These are phyloP conservation scores for Hyaloperonospora arabidopsidis DNA, from an alignment of 352 stramenopile species.

Conservation along the genomic window DNA sequence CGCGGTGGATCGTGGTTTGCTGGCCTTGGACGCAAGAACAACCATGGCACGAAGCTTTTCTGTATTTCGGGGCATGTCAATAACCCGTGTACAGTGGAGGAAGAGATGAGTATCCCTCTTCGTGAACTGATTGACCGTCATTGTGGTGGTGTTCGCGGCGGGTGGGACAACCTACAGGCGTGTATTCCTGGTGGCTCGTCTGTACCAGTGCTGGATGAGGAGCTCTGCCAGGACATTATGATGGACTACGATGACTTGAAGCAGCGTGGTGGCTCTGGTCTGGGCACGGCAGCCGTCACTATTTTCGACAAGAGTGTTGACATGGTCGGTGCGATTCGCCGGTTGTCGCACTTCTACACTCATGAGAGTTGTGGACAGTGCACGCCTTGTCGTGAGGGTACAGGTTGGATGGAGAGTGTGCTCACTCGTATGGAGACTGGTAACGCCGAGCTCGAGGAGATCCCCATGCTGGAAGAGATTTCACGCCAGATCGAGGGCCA, in stretches of 20 bases:
- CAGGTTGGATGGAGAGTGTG: constrained; percentile 96
- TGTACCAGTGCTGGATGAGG: constrained; percentile 93
- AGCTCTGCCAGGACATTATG: constrained; percentile 92
- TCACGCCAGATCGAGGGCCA: constrained; percentile 98
- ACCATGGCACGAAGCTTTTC: constrained; percentile 98
- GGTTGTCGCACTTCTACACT: constrained; percentile 99
- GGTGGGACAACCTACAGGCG: constrained; percentile 98
- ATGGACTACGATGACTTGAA: constrained; percentile 99
- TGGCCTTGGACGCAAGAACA: constrained; percentile 96
- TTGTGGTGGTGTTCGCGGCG: constrained; percentile 96
- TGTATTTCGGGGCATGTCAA: constrained; percentile 99
- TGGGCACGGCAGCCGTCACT: constrained; percentile 97
- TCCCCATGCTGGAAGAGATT: constrained; percentile 99
- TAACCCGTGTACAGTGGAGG: constrained; percentile 97
- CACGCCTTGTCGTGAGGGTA: constrained; percentile 98
- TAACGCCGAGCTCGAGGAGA: constrained; percentile 96
- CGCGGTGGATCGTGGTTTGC: constrained; percentile 95
- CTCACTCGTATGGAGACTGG: constrained; percentile 97
- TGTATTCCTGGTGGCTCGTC: constrained; percentile 96
- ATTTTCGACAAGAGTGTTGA: constrained; percentile 99
- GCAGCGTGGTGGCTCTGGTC: constrained; percentile 88
- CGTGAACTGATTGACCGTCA: constrained; percentile 98
- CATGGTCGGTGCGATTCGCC: constrained; percentile 97
- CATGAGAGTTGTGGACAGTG: constrained; percentile 99
- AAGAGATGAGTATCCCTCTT: constrained; percentile 98